Evolutionary conservation across 2,329 filamentous ascomycete species (phyloP), one percentile per base, ranked within the genome.

Genomic region (Colletotrichum zoysiae): DNA sequence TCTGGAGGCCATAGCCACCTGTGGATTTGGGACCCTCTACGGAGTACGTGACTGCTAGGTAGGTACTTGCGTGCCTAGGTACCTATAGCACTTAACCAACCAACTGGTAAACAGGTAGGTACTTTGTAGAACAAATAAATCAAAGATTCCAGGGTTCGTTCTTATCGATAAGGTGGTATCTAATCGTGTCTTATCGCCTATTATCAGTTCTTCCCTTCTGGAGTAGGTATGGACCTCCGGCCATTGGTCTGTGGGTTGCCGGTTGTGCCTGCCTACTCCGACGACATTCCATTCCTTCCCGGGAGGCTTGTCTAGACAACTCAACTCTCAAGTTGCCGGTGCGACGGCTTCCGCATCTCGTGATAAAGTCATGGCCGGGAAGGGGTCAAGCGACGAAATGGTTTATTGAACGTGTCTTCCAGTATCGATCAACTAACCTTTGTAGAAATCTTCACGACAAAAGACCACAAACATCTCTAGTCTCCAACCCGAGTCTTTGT

Each of bases 271-370:
- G 40, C 66, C 48, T 35, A 56, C 60, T 57, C 61, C 61, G 57
- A 73, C 70, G 67, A 66, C 70, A 66, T 53, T 55, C 71, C 70
- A 33, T 58, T 71, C 67, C 44, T 61, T 66, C 59, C 46, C 23
- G 18, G 6, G 3, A 38, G 14, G 16, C 6, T 14, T 8, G 33
- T 38, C 26, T 26, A 8, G 16, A 40, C 26, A n/a, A 20, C 20
- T 16, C 26, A n/a, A 20, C 20, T 16, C 26, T n/a, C 20, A n/a
- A n/a, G n/a, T 62, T 62, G 33, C 44, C 30, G 14, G 30, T 30
- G 7, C 30, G 30, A 60, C 40, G 16, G 30, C 12, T 56, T 35
- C 16, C 18, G 9, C 18, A 35, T 51, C 46, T 2, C 5, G n/a
- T 23, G 50, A 23, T 16, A 51, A 51, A 14, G 18, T 23, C 53